Evolutionary conservation across 2,329 filamentous ascomycete genomes (phyloP).

Genomic region (Fusarium phyllophilum): DNA sequence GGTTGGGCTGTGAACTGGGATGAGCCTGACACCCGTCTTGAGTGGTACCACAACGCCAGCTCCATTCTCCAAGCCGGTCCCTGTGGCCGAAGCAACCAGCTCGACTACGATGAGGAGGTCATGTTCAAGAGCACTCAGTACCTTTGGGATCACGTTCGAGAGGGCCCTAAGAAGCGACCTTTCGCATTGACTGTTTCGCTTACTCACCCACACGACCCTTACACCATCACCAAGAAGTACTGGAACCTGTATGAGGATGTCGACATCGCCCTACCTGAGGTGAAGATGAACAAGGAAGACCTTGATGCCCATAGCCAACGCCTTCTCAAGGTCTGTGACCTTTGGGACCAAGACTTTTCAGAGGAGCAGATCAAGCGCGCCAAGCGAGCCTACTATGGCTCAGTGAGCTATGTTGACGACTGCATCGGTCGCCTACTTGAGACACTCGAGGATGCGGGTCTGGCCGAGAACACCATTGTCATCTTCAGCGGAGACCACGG

Average conservation of each 20-base stretch:
- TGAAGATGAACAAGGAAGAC: slow-evolving; percentile 80
- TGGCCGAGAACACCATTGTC: slow-evolving; percentile 88
- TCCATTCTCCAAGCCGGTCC: slow-evolving; percentile 90
- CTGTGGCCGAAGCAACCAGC: slow-evolving; percentile 91
- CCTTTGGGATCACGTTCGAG: slow-evolving; percentile 88
- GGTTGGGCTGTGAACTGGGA: slow-evolving; percentile 98
- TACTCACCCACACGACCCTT: slow-evolving; percentile 94
- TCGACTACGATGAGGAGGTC: slow-evolving; percentile 96
- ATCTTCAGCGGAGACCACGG: slow-evolving; percentile 95
- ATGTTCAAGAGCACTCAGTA: slow-evolving; percentile 93
- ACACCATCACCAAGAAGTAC: slow-evolving; percentile 92
- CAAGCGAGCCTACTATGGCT: slow-evolving; percentile 89
- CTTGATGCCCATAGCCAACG: slow-evolving; percentile 90
- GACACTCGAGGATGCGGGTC: slow-evolving; percentile 79
- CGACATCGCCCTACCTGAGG: slow-evolving; percentile 84
- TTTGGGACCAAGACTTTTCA: slow-evolving; percentile 84
- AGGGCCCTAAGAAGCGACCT: slow-evolving; percentile 76
- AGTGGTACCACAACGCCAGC: slow-evolving; percentile 97
- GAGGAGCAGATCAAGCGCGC: slow-evolving; percentile 88
- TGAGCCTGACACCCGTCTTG: slow-evolving; percentile 82
- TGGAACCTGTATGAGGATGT: slow-evolving; percentile 93
- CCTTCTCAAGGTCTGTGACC: slow-evolving; percentile 84
- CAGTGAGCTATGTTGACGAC: slow-evolving; percentile 93
- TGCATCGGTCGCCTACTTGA: slow-evolving; percentile 85
- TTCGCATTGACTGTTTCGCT: slow-evolving; percentile 93